A percentile compares a stretch with the other conserved stretches of the same genome.
phyloP scores from a whole-genome alignment of 306 rosid species.

The Sindora glabra region DNA sequence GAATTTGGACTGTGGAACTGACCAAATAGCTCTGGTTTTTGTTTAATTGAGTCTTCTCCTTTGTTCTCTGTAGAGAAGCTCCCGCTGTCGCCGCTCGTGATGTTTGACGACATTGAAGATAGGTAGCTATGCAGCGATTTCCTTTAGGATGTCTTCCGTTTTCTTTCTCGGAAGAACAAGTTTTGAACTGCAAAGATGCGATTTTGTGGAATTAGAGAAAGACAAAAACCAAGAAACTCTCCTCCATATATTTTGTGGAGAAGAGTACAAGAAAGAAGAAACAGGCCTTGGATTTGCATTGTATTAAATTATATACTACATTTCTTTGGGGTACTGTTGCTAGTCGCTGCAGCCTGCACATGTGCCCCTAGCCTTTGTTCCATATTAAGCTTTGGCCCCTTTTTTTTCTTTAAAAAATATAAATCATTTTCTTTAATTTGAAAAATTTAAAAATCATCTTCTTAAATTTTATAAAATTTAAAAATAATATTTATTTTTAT shows the following conservation, averaged over 20 bases:
- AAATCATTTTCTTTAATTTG: too few species aligned
- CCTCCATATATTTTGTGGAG: constrained; percentile 62
- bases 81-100: constrained; percentile 64
- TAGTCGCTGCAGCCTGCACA: not conserved
- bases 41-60: constrained; percentile 34
- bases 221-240: constrained; percentile 81
- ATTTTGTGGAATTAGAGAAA: constrained; percentile 57
- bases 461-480: too few species aligned
- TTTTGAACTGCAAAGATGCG: constrained; percentile 38
- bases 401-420: too few species aligned
- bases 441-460: too few species aligned
- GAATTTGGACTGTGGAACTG: constrained; percentile 53
- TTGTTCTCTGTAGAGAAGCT: constrained; percentile 67
- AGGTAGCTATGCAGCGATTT: too few species aligned
- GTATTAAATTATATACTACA: constrained; percentile 18
- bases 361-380: constrained; percentile 39
- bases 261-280: constrained; percentile 44
- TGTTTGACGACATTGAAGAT: constrained; percentile 75
- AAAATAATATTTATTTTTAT: too few species aligned
- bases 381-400: constrained; percentile 31
- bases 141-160: too few species aligned
- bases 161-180: not conserved
- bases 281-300: constrained; percentile 39
- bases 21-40: constrained; percentile 25
- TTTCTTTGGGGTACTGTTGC: constrained; percentile 20